Conservation (phyloP, 1,284 basidiomycete species). For the Ustilago cynodontis region DNA sequence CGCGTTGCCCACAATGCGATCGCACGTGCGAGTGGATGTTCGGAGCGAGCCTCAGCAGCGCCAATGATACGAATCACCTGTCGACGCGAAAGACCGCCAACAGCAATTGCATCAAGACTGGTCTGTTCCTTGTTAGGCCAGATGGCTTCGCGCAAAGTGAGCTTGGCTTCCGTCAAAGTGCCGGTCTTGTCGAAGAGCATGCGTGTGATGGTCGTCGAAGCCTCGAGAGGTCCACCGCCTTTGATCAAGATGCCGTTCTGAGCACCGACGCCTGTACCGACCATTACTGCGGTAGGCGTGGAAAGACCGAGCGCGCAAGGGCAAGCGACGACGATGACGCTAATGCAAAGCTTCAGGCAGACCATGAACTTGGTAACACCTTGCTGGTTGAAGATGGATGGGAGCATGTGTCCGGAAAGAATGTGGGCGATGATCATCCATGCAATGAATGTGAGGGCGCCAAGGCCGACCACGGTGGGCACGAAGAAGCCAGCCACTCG, state of each 20-base stretch:
- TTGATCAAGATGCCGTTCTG: conserved; percentile 98
- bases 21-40: conserved; percentile 95
- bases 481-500: conserved; percentile 95
- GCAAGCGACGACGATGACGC: conserved; percentile 97
- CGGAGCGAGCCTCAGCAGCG: conserved; percentile 88
- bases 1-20: conserved; percentile 81
- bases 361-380: conserved; percentile 89
- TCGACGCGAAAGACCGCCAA: conserved; percentile 35
- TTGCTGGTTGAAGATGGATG: conserved; percentile 83
- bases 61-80: conserved; percentile 76
- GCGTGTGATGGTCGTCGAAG: conserved; percentile 82
- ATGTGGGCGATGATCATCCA: conserved; percentile 84
- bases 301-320: conserved; percentile 96
- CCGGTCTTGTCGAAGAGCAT: conserved; percentile 98
- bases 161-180: conserved; percentile 90
- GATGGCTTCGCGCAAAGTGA: conserved; percentile 78
- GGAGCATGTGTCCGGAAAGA: conserved; percentile 76
- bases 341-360: conserved; percentile 97
- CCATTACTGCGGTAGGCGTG: conserved; percentile 99
- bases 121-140: conserved; percentile 77
- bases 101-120: conserved; percentile 29
- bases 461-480: conserved; percentile 86
- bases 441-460: conserved; percentile 81
- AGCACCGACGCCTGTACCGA: conserved; percentile 96
- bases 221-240: conserved; percentile 92